These are phyloP conservation scores for Kwoniella newhampshirensis DNA, from an alignment of 768 basidiomycete genomes.

Conservation along the genomic window DNA sequence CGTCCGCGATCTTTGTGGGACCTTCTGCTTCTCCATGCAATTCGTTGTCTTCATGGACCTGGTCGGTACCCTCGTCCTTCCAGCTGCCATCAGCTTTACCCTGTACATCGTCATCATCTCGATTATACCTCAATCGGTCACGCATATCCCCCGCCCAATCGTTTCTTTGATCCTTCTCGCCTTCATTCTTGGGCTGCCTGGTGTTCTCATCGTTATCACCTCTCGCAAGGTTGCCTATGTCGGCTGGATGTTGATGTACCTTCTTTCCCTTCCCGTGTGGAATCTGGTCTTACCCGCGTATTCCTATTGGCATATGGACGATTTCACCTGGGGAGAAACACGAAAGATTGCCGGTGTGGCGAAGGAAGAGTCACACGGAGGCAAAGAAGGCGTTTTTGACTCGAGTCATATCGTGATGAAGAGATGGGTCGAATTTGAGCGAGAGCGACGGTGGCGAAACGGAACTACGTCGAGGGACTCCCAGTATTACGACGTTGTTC, in stretches of 20 bases:
- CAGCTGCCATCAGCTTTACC: slow-evolving; percentile 96
- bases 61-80: slow-evolving; percentile 90
- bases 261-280: slow-evolving; percentile 91
- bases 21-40: slow-evolving; percentile 99
- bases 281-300: slow-evolving; percentile 94
- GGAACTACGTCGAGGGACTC: slow-evolving; percentile 81
- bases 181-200: slow-evolving; percentile 93
- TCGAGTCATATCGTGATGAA: slow-evolving; percentile 97
- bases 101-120: slow-evolving; percentile 86
- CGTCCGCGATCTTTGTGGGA: slow-evolving; percentile 96
- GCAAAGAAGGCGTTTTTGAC: slow-evolving; percentile 97
- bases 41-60: slow-evolving; percentile 99
- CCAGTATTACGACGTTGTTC: slow-evolving; percentile 61
- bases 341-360: slow-evolving; percentile 74
- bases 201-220: slow-evolving; percentile 91
- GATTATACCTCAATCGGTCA: slow-evolving; percentile 68
- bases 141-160: slow-evolving; percentile 60
- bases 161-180: slow-evolving; percentile 90
- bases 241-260: slow-evolving; percentile 95
- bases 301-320: slow-evolving; percentile 99
- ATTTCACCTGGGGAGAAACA: slow-evolving; percentile 79
- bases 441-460: slow-evolving; percentile 88
- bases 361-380: slow-evolving; percentile 67
- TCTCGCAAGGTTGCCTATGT: slow-evolving; percentile 90
- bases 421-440: slow-evolving; percentile 96